Evolutionary conservation across 225 moss, liverwort and hornwort genomes (phyloP).

Genomic region (Anthoceros angustus): DNA sequence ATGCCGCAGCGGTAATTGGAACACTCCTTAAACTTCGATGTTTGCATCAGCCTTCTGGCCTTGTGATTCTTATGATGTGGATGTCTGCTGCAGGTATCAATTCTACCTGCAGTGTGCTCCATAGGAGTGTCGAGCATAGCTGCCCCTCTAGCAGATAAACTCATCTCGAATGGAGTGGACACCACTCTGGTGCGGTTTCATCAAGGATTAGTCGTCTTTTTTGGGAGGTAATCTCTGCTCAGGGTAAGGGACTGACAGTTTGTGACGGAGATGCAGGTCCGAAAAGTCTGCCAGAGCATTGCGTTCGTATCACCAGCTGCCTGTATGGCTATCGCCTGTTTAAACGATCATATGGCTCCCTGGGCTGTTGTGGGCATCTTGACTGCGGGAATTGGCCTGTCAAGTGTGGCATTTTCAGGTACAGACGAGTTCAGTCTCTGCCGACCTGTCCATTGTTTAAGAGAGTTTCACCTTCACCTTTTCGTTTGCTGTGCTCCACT

Average conservation of each 20-base stretch:
- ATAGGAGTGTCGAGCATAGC: slow-evolving; percentile 24
- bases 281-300: slow-evolving; percentile 87
- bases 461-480: background rate
- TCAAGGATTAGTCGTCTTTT: background rate
- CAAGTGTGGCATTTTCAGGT: slow-evolving; percentile 85
- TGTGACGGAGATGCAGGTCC: slow-evolving; percentile 30
- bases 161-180: slow-evolving; percentile 27
- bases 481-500: slow-evolving; percentile 7
- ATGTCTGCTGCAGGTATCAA: slow-evolving; percentile 24
- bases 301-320: slow-evolving; percentile 74
- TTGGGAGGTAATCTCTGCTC: background rate
- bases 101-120: slow-evolving; percentile 34
- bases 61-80: slow-evolving; percentile 9
- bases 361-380: slow-evolving; percentile 51
- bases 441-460: background rate
- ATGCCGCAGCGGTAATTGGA: slow-evolving; percentile 26
- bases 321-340: slow-evolving; percentile 60
- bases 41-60: background rate
- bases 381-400: slow-evolving; percentile 61
- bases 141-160: slow-evolving; percentile 26
- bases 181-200: slow-evolving; percentile 19
- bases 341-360: slow-evolving; percentile 49
- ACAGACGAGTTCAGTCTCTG: background rate
- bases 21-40: slow-evolving; percentile 10
- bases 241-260: background rate